phyloP scores from a whole-genome alignment of 1,284 basidiomycete genomes.

The Irpex sp. region DNA sequence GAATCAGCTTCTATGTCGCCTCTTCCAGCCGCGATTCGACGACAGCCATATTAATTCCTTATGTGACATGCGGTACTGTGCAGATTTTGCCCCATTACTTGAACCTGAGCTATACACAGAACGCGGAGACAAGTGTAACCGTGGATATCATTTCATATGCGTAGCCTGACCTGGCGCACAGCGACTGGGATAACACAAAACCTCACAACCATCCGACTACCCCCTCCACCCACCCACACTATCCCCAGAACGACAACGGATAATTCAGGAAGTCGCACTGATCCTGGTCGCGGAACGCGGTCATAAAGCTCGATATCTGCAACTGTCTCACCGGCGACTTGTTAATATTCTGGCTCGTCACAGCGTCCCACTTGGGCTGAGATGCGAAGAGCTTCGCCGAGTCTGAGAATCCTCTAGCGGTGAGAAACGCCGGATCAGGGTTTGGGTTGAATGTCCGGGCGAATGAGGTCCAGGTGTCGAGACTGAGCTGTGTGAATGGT shows the following conservation, averaged over 20 bases:
- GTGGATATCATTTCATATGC: neutral
- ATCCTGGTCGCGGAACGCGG: slow-evolving; percentile 20
- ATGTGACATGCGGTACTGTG: too few species aligned
- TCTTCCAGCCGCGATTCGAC: too few species aligned
- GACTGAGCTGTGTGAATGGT: slow-evolving; percentile 31
- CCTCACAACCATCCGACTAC: too few species aligned
- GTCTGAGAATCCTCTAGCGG: slow-evolving; percentile 27
- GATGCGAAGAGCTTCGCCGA: slow-evolving; percentile 18
- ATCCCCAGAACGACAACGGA: slow-evolving; percentile 19
- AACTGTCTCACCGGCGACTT: slow-evolving; percentile 21
- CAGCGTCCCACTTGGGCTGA: slow-evolving; percentile 22
- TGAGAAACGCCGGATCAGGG: slow-evolving; percentile 32
- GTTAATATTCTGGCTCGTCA: slow-evolving; percentile 20
- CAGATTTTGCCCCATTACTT: too few species aligned
- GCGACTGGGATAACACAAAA: too few species aligned
- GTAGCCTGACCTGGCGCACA: too few species aligned
- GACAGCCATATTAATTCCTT: too few species aligned
- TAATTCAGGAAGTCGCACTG: slow-evolving; percentile 25
- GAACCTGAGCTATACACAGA: too few species aligned
- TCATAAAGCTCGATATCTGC: slow-evolving; percentile 26
- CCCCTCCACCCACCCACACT: neutral
- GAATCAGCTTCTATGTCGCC: neutral
- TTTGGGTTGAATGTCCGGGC: slow-evolving; percentile 39
- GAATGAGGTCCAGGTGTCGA: slow-evolving; percentile 38
- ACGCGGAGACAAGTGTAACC: too few species aligned